Evolutionary conservation across 345 rosid species (phyloP).

Genomic region (Pugionium cornutum): DNA sequence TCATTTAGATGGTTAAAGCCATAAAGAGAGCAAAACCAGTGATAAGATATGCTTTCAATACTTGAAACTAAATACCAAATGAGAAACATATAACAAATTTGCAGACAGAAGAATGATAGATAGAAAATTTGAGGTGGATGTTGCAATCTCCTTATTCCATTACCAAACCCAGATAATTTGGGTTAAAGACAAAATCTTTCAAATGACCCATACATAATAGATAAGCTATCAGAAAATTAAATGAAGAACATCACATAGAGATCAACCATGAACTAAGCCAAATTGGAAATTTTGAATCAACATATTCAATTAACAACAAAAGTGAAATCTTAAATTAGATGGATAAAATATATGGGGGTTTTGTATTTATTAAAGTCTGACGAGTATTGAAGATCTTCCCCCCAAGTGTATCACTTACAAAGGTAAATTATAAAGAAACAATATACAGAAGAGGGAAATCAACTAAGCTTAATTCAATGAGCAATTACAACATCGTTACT

Average conservation of each 20-base stretch:
- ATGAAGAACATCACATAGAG: not conserved
- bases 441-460: constrained; percentile 11
- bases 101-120: not conserved
- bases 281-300: not conserved
- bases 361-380: not conserved
- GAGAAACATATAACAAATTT: too few species aligned
- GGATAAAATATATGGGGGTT: not conserved
- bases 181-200: not conserved
- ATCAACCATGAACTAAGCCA: not conserved
- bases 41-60: too few species aligned
- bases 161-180: not conserved
- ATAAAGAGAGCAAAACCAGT: too few species aligned
- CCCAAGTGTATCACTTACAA: constrained; percentile 26
- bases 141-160: not conserved
- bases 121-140: not conserved
- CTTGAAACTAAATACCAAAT: too few species aligned
- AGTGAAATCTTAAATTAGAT: constrained; percentile 2
- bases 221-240: not conserved
- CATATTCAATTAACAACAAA: not conserved
- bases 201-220: not conserved
- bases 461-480: constrained; percentile 44
- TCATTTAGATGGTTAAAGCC: too few species aligned
- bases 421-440: not conserved
- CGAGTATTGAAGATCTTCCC: constrained; percentile 26
- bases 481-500: constrained; percentile 48